Evolutionary conservation across 176 grass and related monocot species (phyloP), one percentile per base, ranked within the genome.

Genomic region (Alloteropsis semialata): DNA sequence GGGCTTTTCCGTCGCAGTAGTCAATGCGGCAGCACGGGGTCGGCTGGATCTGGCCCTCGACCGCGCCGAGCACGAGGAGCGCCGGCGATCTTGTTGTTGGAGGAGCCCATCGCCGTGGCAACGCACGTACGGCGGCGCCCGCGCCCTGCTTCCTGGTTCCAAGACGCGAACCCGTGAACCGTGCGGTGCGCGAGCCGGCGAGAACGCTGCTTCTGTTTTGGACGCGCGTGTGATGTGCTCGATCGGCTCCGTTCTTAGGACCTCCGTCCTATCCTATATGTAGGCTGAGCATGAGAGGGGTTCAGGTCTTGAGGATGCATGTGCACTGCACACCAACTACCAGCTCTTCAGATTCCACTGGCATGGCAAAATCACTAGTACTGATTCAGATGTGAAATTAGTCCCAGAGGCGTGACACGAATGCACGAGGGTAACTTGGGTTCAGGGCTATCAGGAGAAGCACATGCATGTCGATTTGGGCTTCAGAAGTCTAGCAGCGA

Each of bases 1-100:
- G 24, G 69, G 81, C 8, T 19, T 83, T 83, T 68, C 86, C 87
- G 66, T 95, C 78, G 78, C 80, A 95, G 43, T 84, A 88, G 72
- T 88, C 42, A 16, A 83, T 36, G 58, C 84, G 77, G 73, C 87
- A 88, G 43, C 81, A 87, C 14, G 81, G 86, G 48, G 63, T 45
- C n/a, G 87, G 84, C 72, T 72, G 21, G 53, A 82, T 15, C 38
- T 92, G 89, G 12, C 59, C 89, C 25, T 84, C 76, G 24, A 76
- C 82, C 17, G 62, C 68, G 54, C 81, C 82, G 3, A 95, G 22
- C 16, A 72, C 82, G 68, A 91, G 65, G 5, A 90, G 78, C 55
- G 76, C 77, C 61, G 16, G 54, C 49, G 4, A 84, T 77, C 84
- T 53, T 71, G 59, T n/a, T n/a, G n/a, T n/a, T n/a, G n/a, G n/a